Conservation (phyloP, 2,329 filamentous ascomycete genomes). For the Ophiosphaerella korrae region DNA sequence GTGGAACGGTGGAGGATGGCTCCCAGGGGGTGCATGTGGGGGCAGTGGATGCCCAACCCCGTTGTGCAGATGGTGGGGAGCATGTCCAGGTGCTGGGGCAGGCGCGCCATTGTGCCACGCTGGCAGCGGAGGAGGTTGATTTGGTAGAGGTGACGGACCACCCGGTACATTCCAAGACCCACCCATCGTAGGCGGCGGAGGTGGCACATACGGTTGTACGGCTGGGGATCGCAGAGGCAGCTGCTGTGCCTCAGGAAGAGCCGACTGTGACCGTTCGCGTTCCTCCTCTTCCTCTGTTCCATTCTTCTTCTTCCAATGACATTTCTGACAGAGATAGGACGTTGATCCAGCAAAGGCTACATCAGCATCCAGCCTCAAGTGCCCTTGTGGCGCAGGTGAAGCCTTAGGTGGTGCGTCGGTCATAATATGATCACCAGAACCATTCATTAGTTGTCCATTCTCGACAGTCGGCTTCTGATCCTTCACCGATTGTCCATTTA, state of each 20-base stretch:
- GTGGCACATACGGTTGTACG: slow-evolving; percentile 30
- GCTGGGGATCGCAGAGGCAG: slow-evolving; percentile 41
- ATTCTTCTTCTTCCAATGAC: slow-evolving; percentile 53
- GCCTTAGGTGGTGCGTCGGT: slow-evolving; percentile 34
- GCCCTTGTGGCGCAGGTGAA: slow-evolving; percentile 17
- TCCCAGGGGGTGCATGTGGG: slow-evolving; percentile 27
- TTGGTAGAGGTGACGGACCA: slow-evolving; percentile 19
- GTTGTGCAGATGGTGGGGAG: slow-evolving; percentile 38
- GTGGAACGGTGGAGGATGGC: slow-evolving; percentile 39
- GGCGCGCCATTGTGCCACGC: slow-evolving; percentile 38
- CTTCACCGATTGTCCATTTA: slow-evolving; percentile 11
- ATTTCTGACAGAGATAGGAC: slow-evolving; percentile 55
- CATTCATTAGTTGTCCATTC: slow-evolving; percentile 26
- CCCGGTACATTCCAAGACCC: slow-evolving; percentile 30
- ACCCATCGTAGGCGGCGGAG: slow-evolving; percentile 24
- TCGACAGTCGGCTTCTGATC: slow-evolving; percentile 24
- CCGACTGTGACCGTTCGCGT: slow-evolving; percentile 35
- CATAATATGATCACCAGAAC: slow-evolving; percentile 34
- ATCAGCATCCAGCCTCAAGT: slow-evolving; percentile 31
- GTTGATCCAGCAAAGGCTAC: slow-evolving; percentile 13
- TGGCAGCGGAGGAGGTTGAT: slow-evolving; percentile 37
- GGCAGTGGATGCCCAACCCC: slow-evolving; percentile 34
- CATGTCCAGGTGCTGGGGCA: slow-evolving; percentile 28
- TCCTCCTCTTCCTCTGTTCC: slow-evolving; percentile 37
- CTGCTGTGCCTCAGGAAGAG: slow-evolving; percentile 40